Conservation (phyloP, 1,284 basidiomycete species). For the Hemileia vastatrix region DNA sequence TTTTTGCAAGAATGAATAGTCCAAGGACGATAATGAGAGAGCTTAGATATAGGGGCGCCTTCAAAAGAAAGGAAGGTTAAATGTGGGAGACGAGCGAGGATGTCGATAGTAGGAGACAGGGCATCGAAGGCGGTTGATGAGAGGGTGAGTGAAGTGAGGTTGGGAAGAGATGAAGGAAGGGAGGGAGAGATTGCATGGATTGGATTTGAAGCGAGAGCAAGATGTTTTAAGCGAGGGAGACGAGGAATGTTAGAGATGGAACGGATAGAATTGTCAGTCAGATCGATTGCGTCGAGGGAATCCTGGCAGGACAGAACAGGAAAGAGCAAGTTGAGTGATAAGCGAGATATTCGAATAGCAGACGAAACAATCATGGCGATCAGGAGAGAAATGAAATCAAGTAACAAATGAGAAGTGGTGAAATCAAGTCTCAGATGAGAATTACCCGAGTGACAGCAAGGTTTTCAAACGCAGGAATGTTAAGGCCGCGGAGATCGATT, state of each 20-base stretch:
- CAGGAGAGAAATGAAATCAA: neutral
- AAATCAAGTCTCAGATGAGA: neutral
- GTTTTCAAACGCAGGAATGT: slow-evolving; percentile 98
- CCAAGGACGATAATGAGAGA: slow-evolving; percentile 12
- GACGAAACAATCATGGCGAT: neutral
- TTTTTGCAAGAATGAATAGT: slow-evolving; percentile 44
- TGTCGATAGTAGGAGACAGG: slow-evolving; percentile 31
- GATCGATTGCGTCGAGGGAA: slow-evolving; percentile 86
- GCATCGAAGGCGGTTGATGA: slow-evolving; percentile 22
- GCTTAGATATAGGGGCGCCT: slow-evolving; percentile 6
- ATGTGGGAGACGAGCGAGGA: slow-evolving; percentile 7
- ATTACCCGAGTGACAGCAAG: slow-evolving; percentile 66
- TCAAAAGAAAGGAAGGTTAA: slow-evolving; percentile 9
- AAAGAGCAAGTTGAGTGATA: too few species aligned
- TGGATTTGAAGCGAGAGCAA: slow-evolving; percentile 79
- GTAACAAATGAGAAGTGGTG: neutral
- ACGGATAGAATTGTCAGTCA: slow-evolving; percentile 89
- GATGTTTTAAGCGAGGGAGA: slow-evolving; percentile 64
- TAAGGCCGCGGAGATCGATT: slow-evolving; percentile 85
- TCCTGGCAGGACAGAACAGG: slow-evolving; percentile 51
- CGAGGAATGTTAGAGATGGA: slow-evolving; percentile 77
- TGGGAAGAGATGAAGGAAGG: slow-evolving; percentile 69
- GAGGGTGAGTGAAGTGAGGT: slow-evolving; percentile 66
- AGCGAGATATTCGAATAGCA: neutral
- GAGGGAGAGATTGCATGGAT: slow-evolving; percentile 70